These are phyloP conservation scores for Tetradesmus obliquus DNA, from an alignment of 139 green algal genomes.

Conservation along the genomic window DNA sequence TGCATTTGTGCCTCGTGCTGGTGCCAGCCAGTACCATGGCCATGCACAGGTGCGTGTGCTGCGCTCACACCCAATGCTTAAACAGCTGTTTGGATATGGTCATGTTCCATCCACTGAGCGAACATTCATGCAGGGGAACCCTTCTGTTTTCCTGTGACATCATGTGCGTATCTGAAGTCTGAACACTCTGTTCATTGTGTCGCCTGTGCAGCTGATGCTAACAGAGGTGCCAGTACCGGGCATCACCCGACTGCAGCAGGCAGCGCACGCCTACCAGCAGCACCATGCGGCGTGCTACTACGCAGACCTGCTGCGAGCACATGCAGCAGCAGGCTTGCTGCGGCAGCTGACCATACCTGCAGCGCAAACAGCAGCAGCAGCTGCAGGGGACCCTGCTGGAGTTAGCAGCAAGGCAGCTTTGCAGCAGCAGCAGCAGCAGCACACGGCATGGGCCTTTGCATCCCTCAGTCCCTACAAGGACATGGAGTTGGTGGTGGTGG, in stretches of 20 bases:
- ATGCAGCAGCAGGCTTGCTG: constrained; percentile 53
- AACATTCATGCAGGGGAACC: too few relatives aligned
- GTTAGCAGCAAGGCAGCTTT: neutral
- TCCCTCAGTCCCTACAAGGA: constrained; percentile 54
- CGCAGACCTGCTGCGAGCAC: constrained; percentile 52
- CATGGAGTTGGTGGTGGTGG: constrained; percentile 71
- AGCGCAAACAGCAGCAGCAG: neutral
- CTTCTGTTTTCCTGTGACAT: too few relatives aligned
- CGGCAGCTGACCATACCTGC: constrained; percentile 7
- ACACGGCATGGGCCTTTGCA: constrained; percentile 33
- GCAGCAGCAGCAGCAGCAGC: constrained; percentile 19
- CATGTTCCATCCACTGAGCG: too few relatives aligned
- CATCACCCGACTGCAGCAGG: neutral
- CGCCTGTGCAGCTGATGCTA: constrained; percentile 28
- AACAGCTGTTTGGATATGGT: neutral
- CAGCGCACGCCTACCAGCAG: constrained; percentile 26
- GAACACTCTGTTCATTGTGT: too few relatives aligned
- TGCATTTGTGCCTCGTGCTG: constrained; percentile 55
- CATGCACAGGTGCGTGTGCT: constrained; percentile 60
- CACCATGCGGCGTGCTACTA: constrained; percentile 40
- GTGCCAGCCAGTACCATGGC: constrained; percentile 63
- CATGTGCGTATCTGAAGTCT: too few relatives aligned
- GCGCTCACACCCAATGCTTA: too few relatives aligned
- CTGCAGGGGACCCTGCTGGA: neutral
- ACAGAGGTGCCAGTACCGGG: constrained; percentile 28